These are phyloP conservation scores for Suillus subaureus DNA, from an alignment of 768 basidiomycete species.

Conservation along the genomic window DNA sequence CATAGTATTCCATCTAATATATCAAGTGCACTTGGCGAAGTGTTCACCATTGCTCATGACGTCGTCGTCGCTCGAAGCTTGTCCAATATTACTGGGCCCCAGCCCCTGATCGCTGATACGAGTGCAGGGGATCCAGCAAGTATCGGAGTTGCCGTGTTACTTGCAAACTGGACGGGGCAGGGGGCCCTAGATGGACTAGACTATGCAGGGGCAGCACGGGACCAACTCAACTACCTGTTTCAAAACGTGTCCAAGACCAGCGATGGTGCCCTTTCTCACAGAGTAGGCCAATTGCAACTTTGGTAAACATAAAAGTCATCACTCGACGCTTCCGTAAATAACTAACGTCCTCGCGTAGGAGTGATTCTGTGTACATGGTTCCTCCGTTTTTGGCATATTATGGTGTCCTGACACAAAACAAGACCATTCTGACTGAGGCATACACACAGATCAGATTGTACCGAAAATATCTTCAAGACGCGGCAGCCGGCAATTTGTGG, in stretches of 20 bases:
- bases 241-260: slow-evolving; percentile 56
- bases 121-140: slow-evolving; percentile 80
- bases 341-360: slow-evolving; percentile 43
- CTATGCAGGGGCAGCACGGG: slow-evolving; percentile 63
- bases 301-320: slow-evolving; percentile 48
- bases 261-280: slow-evolving; percentile 85
- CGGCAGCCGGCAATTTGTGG: slow-evolving; percentile 60
- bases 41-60: slow-evolving; percentile 54
- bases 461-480: slow-evolving; percentile 61
- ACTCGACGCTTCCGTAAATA: background rate
- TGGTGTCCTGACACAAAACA: slow-evolving; percentile 61
- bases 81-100: slow-evolving; percentile 50
- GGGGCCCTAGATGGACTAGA: slow-evolving; percentile 43
- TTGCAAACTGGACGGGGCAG: slow-evolving; percentile 56
- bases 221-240: slow-evolving; percentile 68
- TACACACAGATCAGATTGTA: slow-evolving; percentile 77
- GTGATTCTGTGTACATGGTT: slow-evolving; percentile 83
- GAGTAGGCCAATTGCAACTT: slow-evolving; percentile 65
- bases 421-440: slow-evolving; percentile 59
- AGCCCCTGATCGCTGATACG: slow-evolving; percentile 57
- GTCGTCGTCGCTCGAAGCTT: slow-evolving; percentile 50
- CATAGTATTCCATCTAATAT: slow-evolving; percentile 19
- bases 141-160: slow-evolving; percentile 69
- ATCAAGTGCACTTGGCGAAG: slow-evolving; percentile 46
- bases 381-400: slow-evolving; percentile 89